phyloP scores from a whole-genome alignment of 495 filamentous ascomycete species.

The Talaromyces borbonicus region DNA sequence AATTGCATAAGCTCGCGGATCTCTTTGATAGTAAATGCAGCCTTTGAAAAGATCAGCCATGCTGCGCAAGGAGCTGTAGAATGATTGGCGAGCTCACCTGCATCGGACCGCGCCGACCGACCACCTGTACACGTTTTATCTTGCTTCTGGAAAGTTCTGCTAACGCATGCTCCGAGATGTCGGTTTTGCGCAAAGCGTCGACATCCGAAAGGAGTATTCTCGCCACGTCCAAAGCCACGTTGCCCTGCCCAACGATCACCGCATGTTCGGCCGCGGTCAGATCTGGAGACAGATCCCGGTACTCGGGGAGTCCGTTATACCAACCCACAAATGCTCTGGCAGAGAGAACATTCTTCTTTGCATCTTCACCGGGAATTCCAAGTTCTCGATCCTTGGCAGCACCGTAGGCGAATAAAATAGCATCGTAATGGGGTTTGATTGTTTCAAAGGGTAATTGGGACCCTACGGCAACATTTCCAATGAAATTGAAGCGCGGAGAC shows the following conservation, averaged over 20 bases:
- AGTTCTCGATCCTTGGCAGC: slow-evolving; percentile 73
- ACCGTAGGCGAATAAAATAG: slow-evolving; percentile 86
- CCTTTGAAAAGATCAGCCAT: slow-evolving; percentile 34
- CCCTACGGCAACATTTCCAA: slow-evolving; percentile 82
- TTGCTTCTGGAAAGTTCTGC: slow-evolving; percentile 61
- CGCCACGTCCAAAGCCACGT: slow-evolving; percentile 91
- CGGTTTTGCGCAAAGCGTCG: slow-evolving; percentile 64
- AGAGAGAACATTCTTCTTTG: slow-evolving; percentile 65
- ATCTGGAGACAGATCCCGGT: slow-evolving; percentile 64
- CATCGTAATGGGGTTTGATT: slow-evolving; percentile 79
- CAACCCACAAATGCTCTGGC: slow-evolving; percentile 93
- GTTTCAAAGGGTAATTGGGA: slow-evolving; percentile 55
- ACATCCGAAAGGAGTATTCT: slow-evolving; percentile 71
- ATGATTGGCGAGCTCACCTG: slow-evolving; percentile 42
- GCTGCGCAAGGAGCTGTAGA: slow-evolving; percentile 7
- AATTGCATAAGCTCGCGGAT: slow-evolving; percentile 76
- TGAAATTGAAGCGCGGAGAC: slow-evolving; percentile 76
- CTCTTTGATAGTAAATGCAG: slow-evolving; percentile 91
- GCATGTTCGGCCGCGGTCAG: slow-evolving; percentile 72
- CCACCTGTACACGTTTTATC: slow-evolving; percentile 69
- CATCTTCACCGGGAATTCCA: slow-evolving; percentile 70
- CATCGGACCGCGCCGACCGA: slow-evolving; percentile 79
- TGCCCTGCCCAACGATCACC: slow-evolving; percentile 86
- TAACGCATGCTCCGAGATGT: slow-evolving; percentile 78
- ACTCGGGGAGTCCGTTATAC: slow-evolving; percentile 94